A percentile compares a stretch with the other conserved stretches of the same genome.
Conservation (phyloP, 768 basidiomycete genomes). For the Trametes maxima region DNA sequence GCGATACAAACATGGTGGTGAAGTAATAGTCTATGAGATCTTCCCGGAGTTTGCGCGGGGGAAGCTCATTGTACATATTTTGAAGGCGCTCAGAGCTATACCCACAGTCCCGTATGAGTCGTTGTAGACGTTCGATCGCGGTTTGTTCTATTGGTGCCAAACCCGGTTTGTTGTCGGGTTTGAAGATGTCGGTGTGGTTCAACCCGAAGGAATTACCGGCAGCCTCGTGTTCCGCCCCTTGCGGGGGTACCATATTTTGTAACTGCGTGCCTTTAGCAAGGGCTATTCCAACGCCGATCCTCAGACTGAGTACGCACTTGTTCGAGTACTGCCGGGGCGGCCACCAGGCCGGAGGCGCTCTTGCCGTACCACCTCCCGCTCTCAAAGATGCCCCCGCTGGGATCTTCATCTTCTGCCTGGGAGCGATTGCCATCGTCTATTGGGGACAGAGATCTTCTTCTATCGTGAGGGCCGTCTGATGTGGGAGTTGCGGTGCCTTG, state of each 20-base stretch:
- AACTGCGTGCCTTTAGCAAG: background rate
- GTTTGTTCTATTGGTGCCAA: slow-evolving; percentile 38
- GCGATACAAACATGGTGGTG: slow-evolving; percentile 56
- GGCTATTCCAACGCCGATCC: background rate
- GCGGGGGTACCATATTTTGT: slow-evolving; percentile 18
- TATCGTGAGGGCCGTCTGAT: slow-evolving; percentile 24
- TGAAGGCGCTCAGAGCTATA: slow-evolving; percentile 89
- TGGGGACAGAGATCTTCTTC: slow-evolving; percentile 52
- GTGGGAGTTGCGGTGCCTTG: slow-evolving; percentile 39
- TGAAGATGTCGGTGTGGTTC: slow-evolving; percentile 16
- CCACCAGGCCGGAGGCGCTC: slow-evolving; percentile 81
- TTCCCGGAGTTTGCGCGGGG: slow-evolving; percentile 73
- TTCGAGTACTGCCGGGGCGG: slow-evolving; percentile 76
- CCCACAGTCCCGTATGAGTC: slow-evolving; percentile 89
- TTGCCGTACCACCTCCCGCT: slow-evolving; percentile 87
- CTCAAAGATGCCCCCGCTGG: slow-evolving; percentile 75
- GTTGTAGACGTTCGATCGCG: slow-evolving; percentile 82
- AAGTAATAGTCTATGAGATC: slow-evolving; percentile 86
- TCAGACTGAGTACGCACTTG: slow-evolving; percentile 50
- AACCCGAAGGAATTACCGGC: slow-evolving; percentile 4
- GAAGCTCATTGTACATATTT: slow-evolving; percentile 87
- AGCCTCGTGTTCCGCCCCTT: background rate
- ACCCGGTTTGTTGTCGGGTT: slow-evolving; percentile 36
- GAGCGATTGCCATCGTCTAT: slow-evolving; percentile 70
- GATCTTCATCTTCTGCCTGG: slow-evolving; percentile 77